Evolutionary conservation across 352 stramenopile species (phyloP).

Genomic region (Plasmopara halstedii): DNA sequence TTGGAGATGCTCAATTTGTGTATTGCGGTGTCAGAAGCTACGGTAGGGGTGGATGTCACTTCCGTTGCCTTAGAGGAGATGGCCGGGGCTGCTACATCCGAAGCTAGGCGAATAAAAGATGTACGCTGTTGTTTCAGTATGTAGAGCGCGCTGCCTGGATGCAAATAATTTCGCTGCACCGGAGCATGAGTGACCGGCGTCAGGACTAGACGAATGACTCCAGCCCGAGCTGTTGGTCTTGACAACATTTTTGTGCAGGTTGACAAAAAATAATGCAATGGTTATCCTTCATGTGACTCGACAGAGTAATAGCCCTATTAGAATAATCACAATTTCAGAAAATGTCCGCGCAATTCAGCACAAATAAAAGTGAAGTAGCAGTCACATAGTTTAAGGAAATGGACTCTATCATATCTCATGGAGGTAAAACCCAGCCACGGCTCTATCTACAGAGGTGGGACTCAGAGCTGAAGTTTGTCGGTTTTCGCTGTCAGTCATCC

Average conservation of each 20-base stretch:
- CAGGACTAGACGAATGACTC: conserved; percentile 6
- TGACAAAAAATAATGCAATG: no score
- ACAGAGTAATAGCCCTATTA: no score
- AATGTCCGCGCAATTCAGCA: no score
- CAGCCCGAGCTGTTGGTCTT: background rate
- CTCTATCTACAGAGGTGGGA: no score
- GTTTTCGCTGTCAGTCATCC: no score
- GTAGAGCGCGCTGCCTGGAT: background rate
- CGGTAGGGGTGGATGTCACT: background rate
- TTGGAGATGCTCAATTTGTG: conserved; percentile 21
- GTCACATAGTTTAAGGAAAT: no score
- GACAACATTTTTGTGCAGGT: conserved; percentile 6
- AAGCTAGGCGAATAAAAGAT: conserved; percentile 3
- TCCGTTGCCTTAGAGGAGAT: background rate
- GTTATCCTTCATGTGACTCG: no score
- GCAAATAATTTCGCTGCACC: background rate
- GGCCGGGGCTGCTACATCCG: conserved; percentile 1
- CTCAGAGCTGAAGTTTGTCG: no score
- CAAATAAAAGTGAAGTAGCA: no score
- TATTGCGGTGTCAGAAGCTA: background rate
- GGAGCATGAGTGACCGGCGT: background rate
- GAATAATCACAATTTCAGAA: no score
- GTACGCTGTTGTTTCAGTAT: conserved; percentile 1
- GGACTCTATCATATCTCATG: no score
- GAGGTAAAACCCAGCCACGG: no score